phyloP scores from a whole-genome alignment of 805 yeast genomes.

The Hanseniaspora lachancei region DNA sequence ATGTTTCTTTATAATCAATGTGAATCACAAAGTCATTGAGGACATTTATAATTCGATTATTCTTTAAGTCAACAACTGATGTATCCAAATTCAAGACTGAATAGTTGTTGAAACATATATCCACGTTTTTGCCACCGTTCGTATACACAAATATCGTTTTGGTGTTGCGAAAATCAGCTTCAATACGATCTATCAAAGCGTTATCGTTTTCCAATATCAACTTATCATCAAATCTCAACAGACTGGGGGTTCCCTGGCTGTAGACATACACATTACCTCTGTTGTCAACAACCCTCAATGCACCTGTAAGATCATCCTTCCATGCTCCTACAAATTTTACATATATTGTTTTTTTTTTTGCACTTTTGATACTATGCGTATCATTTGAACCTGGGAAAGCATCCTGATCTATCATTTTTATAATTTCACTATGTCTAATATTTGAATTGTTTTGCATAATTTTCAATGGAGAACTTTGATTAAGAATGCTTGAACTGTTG shows the following conservation, averaged over 20 bases:
- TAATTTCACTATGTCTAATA: not conserved
- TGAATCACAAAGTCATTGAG: not conserved
- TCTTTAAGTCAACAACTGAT: not conserved
- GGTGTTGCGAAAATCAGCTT: not conserved
- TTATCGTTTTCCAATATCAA: not conserved
- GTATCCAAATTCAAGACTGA: not conserved
- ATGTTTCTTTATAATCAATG: not conserved
- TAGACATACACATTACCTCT: slow-evolving; percentile 6
- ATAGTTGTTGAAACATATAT: slow-evolving; percentile 10
- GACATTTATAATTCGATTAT: not conserved
- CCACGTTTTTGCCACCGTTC: not conserved
- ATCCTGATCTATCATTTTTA: not conserved
- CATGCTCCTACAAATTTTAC: not conserved
- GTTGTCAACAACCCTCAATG: not conserved
- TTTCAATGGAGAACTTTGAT: not conserved
- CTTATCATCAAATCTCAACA: not conserved
- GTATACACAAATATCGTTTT: slow-evolving; percentile 1
- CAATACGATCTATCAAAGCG: not conserved
- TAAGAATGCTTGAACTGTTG: not conserved
- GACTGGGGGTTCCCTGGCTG: not conserved
- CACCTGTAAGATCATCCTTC: not conserved
- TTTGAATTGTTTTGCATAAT: not conserved
- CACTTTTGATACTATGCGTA: not conserved
- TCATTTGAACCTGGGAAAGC: not conserved
- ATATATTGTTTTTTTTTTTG: not conserved